phyloP scores from a whole-genome alignment of 805 yeast species.

The Kregervanrija pseudodelftensis region DNA sequence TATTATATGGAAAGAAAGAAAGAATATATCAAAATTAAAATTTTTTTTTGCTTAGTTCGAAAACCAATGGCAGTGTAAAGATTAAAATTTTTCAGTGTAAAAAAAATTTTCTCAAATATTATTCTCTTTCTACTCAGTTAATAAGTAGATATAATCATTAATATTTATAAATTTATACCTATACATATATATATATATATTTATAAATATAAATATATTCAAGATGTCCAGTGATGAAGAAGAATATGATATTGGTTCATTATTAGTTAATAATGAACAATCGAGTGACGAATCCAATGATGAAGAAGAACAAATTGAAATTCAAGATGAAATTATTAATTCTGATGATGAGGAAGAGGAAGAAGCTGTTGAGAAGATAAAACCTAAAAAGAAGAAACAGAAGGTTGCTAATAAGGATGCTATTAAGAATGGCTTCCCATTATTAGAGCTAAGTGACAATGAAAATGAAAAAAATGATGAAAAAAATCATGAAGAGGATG shows the following conservation, averaged over 20 bases:
- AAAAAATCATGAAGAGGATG: conserved; percentile 11
- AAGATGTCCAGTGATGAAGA: too few species aligned
- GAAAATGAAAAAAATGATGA: conserved; percentile 23
- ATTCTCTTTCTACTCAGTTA: too few species aligned
- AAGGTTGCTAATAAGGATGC: conserved; percentile 3
- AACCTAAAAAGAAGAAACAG: conserved; percentile 12
- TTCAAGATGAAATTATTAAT: conserved; percentile 48
- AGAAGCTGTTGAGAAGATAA: conserved; percentile 17
- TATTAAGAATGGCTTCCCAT: conserved; percentile 25
- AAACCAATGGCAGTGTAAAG: background rate
- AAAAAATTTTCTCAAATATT: background rate
- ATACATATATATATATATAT: too few species aligned
- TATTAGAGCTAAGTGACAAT: conserved; percentile 39
- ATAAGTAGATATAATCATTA: too few species aligned
- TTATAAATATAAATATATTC: too few species aligned
- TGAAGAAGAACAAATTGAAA: conserved; percentile 14
- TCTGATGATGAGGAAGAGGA: conserved; percentile 40
- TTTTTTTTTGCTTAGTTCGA: conserved; percentile 2
- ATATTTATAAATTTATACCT: too few species aligned
- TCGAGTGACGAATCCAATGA: conserved; percentile 8
- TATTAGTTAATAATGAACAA: background rate
- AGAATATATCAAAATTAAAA: conserved; percentile 1
- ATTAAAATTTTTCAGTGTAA: background rate
- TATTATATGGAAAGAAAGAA: too few species aligned
- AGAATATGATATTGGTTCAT: background rate